Base-by-base conservation (phyloP, 2,329 filamentous ascomycete species). In the Alternaria atra region DNA sequence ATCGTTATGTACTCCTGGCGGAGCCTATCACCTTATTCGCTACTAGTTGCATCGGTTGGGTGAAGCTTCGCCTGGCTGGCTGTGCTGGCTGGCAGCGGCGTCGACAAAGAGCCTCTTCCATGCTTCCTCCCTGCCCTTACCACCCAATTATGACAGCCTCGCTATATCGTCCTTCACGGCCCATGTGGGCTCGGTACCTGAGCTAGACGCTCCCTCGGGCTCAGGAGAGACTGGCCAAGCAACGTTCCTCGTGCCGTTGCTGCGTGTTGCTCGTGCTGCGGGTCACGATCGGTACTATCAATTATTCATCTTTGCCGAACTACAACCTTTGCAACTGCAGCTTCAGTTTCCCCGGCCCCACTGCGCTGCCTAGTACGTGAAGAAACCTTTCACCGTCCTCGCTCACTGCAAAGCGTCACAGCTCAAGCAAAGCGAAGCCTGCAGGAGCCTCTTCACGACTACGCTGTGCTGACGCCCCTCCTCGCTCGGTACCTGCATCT, bases 141-240 rank as follows among this genome's bases (percentile, higher is more conserved):
- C 54, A 54, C 70, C 58, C 73, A 70, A 73, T 75, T 70, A 76
- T 75, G 75, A 71, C 65, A 62, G 65, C 63, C 64, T 68, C 67
- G 63, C 68, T 69, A 66, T 69, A 74, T 70, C 62, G 69, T 71
- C 69, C 64, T 72, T 58, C 69, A 52, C 63, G 69, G 69, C 65
- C 67, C 54, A 60, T 68, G 70, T 69, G 70, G 46, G 73, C 72
- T 71, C 68, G 65, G 70, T 74, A 70, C 73, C 73, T 77, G 68
- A 74, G 57, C 68, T 69, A 66, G 65, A 62, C 65, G 61, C 56
- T 63, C 56, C 53, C 47, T 65, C 70, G 60, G 63, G 56, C 70
- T 70, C 56, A 61, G 54, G 35, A 61, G 70, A 73, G 55, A 4
- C 34, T 23, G 46, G 30, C 46, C 23, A 50, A 39, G 44, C 52